These are phyloP conservation scores for Draba incana DNA, from an alignment of 345 rosid species.

Conservation along the genomic window DNA sequence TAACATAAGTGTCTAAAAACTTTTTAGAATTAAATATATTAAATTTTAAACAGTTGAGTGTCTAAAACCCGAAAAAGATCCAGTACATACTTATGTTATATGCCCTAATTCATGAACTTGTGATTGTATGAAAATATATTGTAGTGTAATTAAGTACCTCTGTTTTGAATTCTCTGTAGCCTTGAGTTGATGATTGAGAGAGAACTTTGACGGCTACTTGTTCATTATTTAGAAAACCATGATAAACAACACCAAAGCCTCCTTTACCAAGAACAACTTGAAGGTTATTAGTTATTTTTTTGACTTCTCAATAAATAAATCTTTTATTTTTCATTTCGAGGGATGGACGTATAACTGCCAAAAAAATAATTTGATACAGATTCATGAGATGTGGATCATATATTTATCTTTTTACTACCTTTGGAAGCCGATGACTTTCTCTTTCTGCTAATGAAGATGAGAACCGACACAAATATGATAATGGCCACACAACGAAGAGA, in stretches of 20 bases:
- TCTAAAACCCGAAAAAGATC: too few species aligned
- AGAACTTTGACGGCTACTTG: slow-evolving; percentile 62
- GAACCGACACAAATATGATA: slow-evolving; percentile 28
- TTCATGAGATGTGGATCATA: slow-evolving; percentile 2
- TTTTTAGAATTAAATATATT: too few species aligned
- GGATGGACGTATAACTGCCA: slow-evolving; percentile 16
- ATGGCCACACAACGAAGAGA: neutral
- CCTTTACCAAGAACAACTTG: slow-evolving; percentile 50
- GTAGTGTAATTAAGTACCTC: slow-evolving; percentile 40
- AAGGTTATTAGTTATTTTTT: slow-evolving; percentile 47
- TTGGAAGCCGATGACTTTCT: neutral
- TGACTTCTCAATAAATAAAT: slow-evolving; percentile 41
- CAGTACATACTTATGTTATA: too few species aligned
- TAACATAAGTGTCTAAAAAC: too few species aligned
- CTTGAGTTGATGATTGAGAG: slow-evolving; percentile 50
- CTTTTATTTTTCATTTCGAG: slow-evolving; percentile 37
- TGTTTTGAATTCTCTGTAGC: slow-evolving; percentile 49
- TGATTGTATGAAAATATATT: neutral
- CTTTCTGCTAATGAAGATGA: slow-evolving; percentile 20
- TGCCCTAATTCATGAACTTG: neutral
- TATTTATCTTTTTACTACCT: neutral
- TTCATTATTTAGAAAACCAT: slow-evolving; percentile 43
- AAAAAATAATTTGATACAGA: neutral
- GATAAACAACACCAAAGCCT: slow-evolving; percentile 57
- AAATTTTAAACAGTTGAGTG: too few species aligned